These are phyloP conservation scores for Tetratostichococcus sp. DNA, from an alignment of 139 green algal genomes.

Conservation along the genomic window DNA sequence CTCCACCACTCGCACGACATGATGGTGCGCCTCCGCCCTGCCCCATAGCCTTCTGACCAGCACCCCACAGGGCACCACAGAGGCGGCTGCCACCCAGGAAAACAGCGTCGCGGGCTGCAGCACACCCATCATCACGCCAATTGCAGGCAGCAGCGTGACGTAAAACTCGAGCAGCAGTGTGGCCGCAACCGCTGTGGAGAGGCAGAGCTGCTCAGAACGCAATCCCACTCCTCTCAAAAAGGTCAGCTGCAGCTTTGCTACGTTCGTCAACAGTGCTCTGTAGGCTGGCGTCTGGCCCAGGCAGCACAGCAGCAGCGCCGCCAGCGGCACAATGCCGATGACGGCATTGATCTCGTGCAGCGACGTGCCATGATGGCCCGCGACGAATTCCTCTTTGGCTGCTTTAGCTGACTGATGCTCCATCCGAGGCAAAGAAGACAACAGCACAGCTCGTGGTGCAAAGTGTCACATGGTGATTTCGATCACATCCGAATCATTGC, in stretches of 20 bases:
- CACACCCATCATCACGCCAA: neutral
- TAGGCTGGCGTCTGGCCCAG: no score
- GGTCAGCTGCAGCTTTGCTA: no score
- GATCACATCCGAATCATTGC: no score
- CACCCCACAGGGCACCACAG: neutral
- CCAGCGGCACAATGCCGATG: conserved; percentile 4
- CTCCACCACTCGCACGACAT: no score
- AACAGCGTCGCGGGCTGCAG: neutral
- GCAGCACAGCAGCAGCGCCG: neutral
- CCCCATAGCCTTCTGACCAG: neutral
- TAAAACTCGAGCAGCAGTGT: neutral
- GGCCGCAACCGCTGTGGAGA: neutral
- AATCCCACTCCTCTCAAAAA: no score
- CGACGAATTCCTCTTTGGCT: conserved; percentile 64
- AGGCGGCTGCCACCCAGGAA: neutral
- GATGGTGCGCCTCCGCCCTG: neutral
- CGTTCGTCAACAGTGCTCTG: no score
- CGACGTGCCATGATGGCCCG: conserved; percentile 39
- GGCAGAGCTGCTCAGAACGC: no score
- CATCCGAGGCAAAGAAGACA: no score
- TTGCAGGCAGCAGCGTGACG: neutral
- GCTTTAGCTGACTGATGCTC: neutral
- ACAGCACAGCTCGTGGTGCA: no score
- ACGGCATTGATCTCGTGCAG: conserved; percentile 34
- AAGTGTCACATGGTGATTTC: no score